Percentiles rank a stretch among this genome's conserved stretches.
These are phyloP conservation scores for Citrus glauca DNA, from an alignment of 345 rosid genomes.

Conservation along the genomic window DNA sequence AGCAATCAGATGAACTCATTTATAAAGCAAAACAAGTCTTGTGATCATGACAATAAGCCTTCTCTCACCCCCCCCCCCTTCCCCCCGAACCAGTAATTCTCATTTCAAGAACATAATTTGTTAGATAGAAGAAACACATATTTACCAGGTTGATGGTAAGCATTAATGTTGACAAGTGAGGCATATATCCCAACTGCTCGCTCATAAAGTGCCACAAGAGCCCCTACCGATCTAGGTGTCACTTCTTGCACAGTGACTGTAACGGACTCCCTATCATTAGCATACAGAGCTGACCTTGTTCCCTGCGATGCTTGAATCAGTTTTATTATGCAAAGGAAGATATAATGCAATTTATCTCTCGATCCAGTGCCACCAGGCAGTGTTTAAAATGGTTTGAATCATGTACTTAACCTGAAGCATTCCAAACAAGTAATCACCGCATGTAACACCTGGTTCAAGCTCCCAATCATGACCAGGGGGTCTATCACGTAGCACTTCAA, in stretches of 20 bases:
- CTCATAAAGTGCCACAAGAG: constrained; percentile 88
- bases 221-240: constrained; percentile 90
- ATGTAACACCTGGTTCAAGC: constrained; percentile 99
- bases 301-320: constrained; percentile 52
- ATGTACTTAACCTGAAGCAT: constrained; percentile 79
- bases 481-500: constrained; percentile 92
- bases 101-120: constrained; percentile 2
- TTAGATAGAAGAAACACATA: constrained; percentile 11
- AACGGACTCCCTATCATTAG: constrained; percentile 82
- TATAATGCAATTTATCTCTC: neutral
- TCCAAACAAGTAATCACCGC: constrained; percentile 97
- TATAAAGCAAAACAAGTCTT: neutral
- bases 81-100: neutral
- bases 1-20: neutral
- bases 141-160: constrained; percentile 95
- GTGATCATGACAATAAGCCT: neutral
- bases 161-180: constrained; percentile 76
- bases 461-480: constrained; percentile 99
- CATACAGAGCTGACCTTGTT: constrained; percentile 94
- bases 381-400: neutral
- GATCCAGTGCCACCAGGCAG: neutral
- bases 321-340: constrained; percentile 3
- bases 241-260: constrained; percentile 90
- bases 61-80: neutral
- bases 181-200: constrained; percentile 98